Evolutionary conservation across 139 green algal genomes (phyloP), one percentile per base, ranked within the genome.

Genomic region (Bryopsis sp.): DNA sequence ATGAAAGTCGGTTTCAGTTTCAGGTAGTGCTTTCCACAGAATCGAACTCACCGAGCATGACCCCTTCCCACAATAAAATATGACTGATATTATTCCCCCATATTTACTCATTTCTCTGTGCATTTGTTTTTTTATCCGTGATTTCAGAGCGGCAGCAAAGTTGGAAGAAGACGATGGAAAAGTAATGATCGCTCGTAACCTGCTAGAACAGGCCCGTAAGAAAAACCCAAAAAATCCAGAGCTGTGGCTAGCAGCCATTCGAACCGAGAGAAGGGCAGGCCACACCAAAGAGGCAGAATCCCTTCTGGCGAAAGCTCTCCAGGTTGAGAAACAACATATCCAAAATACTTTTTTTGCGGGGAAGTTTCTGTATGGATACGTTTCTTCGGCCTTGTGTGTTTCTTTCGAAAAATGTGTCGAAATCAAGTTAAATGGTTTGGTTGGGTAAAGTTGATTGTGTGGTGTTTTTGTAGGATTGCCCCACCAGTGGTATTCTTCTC

Each of bases 221-320:
- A 80, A 77, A 60, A 83, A 63, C 33, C 69, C 50, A 33, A 11
- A 26, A n/a, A 43, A 38, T 29, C 66, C 72, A 35, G 76, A 85
- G 62, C 77, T 98, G 47, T 99, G 94, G 94, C 82, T 98, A 68
- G 84, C 87, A 2, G 90, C 91, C 1, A 79, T 97, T 36, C 80
- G 89, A 34, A 90, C 81, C 11, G 94, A 99, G 87, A 76, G 76
- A 73, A 82, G 85, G 3, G 83, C 80, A 0, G 78, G 79, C 37
- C 87, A 89, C 65, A 72, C 73, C 7, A 90, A 89, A 68, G 88
- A 84, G 29, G 92, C 88, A 38, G 93, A 97, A n/a, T 76, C 75
- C 1, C 63, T 89, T 26, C 81, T 99, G 71, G 92, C 94, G 2
- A 95, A 94, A 75, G 91, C 83, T 34, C 78, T 98, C 64, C n/a